These are phyloP conservation scores for Dactylonectria estremocensis DNA, from an alignment of 2,329 filamentous ascomycete species.

Conservation along the genomic window DNA sequence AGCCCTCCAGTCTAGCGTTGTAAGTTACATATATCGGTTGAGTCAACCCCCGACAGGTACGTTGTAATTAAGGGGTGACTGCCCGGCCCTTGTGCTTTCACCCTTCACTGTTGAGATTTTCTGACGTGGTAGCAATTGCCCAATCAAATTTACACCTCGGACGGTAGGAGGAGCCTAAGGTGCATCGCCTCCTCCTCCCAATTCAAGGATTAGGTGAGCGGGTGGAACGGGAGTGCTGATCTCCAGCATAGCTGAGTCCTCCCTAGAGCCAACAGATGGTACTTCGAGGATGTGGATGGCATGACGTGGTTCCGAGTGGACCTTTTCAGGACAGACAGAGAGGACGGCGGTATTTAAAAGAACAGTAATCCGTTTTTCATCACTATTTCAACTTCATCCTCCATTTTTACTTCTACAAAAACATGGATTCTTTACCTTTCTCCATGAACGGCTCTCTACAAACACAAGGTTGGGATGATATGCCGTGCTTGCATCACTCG, in stretches of 20 bases:
- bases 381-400: too few species aligned
- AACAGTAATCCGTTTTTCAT: not conserved
- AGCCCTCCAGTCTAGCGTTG: not conserved
- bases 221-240: not conserved
- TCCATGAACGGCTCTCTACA: too few species aligned
- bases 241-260: not conserved
- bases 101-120: too few species aligned
- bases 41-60: not conserved
- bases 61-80: too few species aligned
- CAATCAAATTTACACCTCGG: not conserved
- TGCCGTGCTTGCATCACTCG: too few species aligned
- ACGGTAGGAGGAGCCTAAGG: not conserved
- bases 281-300: not conserved
- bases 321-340: not conserved
- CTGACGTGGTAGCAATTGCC: too few species aligned
- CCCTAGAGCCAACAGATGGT: not conserved
- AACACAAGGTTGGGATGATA: too few species aligned
- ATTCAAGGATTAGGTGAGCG: not conserved
- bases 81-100: too few species aligned
- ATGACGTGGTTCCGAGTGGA: not conserved
- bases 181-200: not conserved
- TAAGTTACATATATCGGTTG: not conserved
- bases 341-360: not conserved
- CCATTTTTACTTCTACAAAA: too few species aligned
- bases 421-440: too few species aligned